Evolutionary conservation across 495 filamentous ascomycete species (phyloP).

Genomic region (Tuber borchii): DNA sequence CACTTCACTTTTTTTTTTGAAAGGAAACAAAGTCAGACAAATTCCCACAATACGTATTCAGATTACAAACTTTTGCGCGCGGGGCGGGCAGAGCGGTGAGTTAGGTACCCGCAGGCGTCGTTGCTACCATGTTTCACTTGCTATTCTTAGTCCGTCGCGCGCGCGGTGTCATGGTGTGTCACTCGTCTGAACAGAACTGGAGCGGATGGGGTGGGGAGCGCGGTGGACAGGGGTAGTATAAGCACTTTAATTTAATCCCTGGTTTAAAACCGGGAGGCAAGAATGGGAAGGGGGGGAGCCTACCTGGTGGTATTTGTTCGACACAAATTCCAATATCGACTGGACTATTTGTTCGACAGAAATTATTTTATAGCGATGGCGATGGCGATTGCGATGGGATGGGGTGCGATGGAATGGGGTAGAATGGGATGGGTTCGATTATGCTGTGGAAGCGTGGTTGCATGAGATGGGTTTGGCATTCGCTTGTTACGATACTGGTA

Average conservation of each 20-base stretch:
- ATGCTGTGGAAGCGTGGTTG: neutral
- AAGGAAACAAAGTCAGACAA: neutral
- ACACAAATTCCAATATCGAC: neutral
- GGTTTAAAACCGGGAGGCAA: neutral
- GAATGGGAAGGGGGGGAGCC: neutral
- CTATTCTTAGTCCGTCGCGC: neutral
- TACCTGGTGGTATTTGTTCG: neutral
- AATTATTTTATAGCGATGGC: neutral
- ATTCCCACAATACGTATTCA: neutral
- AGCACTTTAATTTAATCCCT: neutral
- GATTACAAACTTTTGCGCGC: neutral
- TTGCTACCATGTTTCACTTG: neutral
- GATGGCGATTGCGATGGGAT: neutral
- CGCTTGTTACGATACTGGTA: neutral
- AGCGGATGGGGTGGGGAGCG: no score
- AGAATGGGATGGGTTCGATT: neutral
- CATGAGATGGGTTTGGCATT: neutral
- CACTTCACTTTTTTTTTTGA: neutral
- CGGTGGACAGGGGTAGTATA: neutral
- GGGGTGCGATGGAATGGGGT: neutral
- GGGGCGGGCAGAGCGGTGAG: neutral
- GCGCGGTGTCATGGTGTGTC: neutral
- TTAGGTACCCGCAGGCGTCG: neutral
- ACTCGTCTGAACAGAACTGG: neutral
- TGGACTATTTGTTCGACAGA: no score